Conservation (phyloP, 2,329 filamentous ascomycete species). For the Aspergillus tamarii region DNA sequence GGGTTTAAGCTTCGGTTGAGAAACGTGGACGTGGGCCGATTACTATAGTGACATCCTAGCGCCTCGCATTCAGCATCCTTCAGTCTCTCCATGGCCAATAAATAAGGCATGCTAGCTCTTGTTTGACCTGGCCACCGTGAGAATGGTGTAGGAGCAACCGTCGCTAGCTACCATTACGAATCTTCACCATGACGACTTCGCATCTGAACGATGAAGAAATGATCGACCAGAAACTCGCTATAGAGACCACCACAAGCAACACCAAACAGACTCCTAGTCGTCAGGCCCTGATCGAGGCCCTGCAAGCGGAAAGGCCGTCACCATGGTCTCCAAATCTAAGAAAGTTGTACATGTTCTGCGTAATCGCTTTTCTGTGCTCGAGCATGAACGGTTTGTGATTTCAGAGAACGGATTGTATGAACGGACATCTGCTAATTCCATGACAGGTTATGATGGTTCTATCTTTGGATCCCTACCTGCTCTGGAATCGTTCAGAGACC, state of each 20-base stretch:
- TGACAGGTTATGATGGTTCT: constrained; percentile 49
- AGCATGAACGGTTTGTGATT: not conserved
- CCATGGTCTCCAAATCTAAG: not conserved
- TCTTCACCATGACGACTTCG: not conserved
- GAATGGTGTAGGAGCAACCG: not conserved
- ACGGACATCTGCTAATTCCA: not conserved
- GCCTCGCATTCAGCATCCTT: not conserved
- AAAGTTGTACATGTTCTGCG: not conserved
- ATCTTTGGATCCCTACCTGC: constrained; percentile 57
- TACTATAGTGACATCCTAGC: not conserved
- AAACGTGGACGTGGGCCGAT: not conserved
- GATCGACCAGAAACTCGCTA: not conserved
- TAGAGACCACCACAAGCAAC: not conserved
- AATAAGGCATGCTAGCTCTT: not conserved
- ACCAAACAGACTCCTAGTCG: not conserved
- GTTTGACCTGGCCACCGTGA: not conserved
- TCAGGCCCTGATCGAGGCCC: not conserved
- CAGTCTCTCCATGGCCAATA: not conserved
- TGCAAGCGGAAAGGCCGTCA: not conserved
- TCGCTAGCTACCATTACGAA: not conserved
- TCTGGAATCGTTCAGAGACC: constrained; percentile 50
- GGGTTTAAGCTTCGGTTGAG: not conserved
- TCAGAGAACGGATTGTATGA: fast-evolving
- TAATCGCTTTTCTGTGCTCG: not conserved
- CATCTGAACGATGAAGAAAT: not conserved